These are phyloP conservation scores for Acmispon strigosus DNA, from an alignment of 306 rosid genomes.

Conservation along the genomic window DNA sequence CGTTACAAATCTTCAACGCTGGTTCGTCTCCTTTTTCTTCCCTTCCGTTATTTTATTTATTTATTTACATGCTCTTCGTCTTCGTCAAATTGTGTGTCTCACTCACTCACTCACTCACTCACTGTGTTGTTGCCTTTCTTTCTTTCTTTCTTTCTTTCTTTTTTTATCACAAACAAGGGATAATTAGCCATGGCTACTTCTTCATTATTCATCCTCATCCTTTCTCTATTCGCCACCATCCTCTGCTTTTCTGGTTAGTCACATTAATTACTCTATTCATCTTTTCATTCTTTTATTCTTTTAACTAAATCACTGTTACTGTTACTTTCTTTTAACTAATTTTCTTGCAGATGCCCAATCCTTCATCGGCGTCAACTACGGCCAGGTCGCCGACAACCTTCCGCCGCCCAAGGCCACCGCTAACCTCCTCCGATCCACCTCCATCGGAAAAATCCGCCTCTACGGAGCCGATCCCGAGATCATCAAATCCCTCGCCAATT, in stretches of 20 bases:
- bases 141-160: no score
- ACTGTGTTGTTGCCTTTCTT: no score
- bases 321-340: not conserved
- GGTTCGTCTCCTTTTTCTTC: no score
- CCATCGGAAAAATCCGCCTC: conserved; percentile 55
- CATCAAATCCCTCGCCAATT: conserved; percentile 51
- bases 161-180: no score
- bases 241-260: conserved; percentile 42
- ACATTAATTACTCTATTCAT: not conserved
- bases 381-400: conserved; percentile 68
- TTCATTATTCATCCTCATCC: conserved; percentile 18
- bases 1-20: no score
- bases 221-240: conserved; percentile 29
- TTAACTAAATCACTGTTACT: no score
- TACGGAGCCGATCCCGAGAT: conserved; percentile 63
- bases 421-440: conserved; percentile 56
- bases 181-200: conserved; percentile 29
- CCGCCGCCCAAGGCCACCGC: conserved; percentile 52
- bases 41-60: no score
- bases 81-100: no score
- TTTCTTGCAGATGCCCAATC: conserved; percentile 60
- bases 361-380: conserved; percentile 84
- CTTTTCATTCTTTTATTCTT: no score
- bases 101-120: no score
- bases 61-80: no score